Evolutionary conservation across 192 early-diverging fungal species (phyloP), one percentile per base, ranked within the genome.

Genomic region (Fimicolochytrium jonesii): DNA sequence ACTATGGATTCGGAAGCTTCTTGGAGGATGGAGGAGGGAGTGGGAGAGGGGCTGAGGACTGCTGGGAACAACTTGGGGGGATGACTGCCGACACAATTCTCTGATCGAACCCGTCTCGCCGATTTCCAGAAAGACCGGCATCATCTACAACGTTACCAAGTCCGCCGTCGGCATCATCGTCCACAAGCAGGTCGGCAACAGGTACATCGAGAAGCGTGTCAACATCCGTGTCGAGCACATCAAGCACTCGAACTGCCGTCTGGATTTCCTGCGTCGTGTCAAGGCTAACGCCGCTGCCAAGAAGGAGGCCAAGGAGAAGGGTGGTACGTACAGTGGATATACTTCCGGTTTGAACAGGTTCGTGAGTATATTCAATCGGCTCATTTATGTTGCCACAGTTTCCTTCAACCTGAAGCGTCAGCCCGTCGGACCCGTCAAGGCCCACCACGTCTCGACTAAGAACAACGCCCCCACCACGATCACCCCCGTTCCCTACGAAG

Each of bases 61-160:
- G n/a, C n/a, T n/a, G n/a, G n/a, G n/a, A n/a, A n/a, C n/a, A n/a
- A n/a, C n/a, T n/a, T n/a, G n/a, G n/a, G n/a, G n/a, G n/a, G n/a
- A n/a, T n/a, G n/a, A n/a, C n/a, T n/a, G n/a, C n/a, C n/a, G n/a
- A n/a, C n/a, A n/a, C n/a, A n/a, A n/a, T 18, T 35, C 17, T 29
- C 35, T 25, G 30, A 32, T 56, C 61, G 42, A 15, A 33, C 15
- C 58, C 17, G 13, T 30, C 36, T 58, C 13, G 13, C n/a, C 29
- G 29, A 56, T 25, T 43, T 20, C 44, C 70, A 90, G 90, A 62
- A 91, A 90, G 74, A 99, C 94, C 65, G 96, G 96, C 69, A 87
- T 99, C 74, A 86, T 99, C 74, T 99, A 92, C 90, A 99, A 99
- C 87, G 96, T 99, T 22, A 96, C 96, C 88, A 97, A 97, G 89